Conservation (phyloP, 2,329 filamentous ascomycete species). For the Trichoderma guizhouense region DNA sequence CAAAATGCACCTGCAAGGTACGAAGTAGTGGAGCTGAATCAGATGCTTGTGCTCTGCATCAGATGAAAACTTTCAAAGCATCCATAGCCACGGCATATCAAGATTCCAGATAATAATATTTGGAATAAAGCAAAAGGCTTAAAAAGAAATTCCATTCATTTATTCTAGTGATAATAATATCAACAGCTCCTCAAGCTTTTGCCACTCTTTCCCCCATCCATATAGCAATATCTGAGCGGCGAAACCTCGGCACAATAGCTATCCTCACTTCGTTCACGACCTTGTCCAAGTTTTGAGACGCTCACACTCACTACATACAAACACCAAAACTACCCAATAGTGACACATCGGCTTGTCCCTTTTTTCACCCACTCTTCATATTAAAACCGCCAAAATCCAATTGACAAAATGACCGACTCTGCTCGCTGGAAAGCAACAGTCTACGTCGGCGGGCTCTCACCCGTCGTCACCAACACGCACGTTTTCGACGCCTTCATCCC, state of each 20-base stretch:
- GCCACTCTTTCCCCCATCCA: neutral
- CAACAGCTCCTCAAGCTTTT: neutral
- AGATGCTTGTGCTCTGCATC: neutral
- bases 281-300: neutral
- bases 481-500: constrained; percentile 91
- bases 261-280: neutral
- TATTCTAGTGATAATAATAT: neutral
- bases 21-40: neutral
- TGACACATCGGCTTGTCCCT: no score
- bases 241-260: neutral
- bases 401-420: constrained; percentile 69
- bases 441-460: constrained; percentile 85
- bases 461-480: constrained; percentile 68
- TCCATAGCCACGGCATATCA: neutral
- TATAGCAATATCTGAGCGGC: neutral
- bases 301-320: neutral
- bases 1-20: neutral
- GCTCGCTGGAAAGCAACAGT: constrained; percentile 85
- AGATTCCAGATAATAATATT: neutral
- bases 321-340: neutral
- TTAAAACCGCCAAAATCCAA: neutral
- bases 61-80: neutral
- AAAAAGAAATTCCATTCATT: neutral
- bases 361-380: neutral
- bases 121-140: neutral